These are phyloP conservation scores for Coffea eugenioides DNA, from an alignment of 257 asterid genomes.

Conservation along the genomic window DNA sequence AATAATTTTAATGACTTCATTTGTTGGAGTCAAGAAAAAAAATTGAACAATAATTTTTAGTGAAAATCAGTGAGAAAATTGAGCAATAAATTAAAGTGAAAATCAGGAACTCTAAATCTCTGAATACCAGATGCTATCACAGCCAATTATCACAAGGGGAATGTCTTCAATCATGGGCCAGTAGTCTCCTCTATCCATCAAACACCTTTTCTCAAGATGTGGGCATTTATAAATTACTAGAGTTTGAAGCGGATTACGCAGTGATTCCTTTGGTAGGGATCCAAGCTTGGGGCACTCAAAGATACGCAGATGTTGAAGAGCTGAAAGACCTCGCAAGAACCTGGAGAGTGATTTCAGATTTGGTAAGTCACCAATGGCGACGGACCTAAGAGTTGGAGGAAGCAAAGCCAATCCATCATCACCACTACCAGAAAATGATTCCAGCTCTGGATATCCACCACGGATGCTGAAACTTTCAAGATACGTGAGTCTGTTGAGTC, in stretches of 20 bases:
- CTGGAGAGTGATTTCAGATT: slow-evolving; percentile 14
- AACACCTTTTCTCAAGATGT: slow-evolving; percentile 11
- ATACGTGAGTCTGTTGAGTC: slow-evolving; percentile 6
- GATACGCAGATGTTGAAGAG: neutral
- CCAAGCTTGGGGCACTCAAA: slow-evolving; percentile 10
- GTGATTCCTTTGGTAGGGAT: slow-evolving; percentile 3
- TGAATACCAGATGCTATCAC: too few species aligned
- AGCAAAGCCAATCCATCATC: slow-evolving; percentile 7
- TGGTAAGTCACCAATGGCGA: neutral
- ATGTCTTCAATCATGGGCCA: slow-evolving; percentile 10
- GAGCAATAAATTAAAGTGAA: too few species aligned
- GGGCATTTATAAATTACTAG: slow-evolving; percentile 8
- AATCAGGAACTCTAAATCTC: too few species aligned
- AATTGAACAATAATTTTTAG: too few species aligned
- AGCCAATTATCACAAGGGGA: too few species aligned
- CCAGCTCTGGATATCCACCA: slow-evolving; percentile 14
- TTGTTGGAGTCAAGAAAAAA: too few species aligned
- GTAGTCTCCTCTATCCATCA: slow-evolving; percentile 14
- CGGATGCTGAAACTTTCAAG: neutral
- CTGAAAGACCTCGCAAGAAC: slow-evolving; percentile 7
- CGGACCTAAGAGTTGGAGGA: slow-evolving; percentile 7
- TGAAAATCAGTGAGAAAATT: too few species aligned
- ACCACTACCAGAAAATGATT: slow-evolving; percentile 11
- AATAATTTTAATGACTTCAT: too few species aligned
- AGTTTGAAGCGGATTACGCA: neutral